phyloP scores from a whole-genome alignment of 371 early-diverging fungal genomes.

The Capillidium heterosporum region DNA sequence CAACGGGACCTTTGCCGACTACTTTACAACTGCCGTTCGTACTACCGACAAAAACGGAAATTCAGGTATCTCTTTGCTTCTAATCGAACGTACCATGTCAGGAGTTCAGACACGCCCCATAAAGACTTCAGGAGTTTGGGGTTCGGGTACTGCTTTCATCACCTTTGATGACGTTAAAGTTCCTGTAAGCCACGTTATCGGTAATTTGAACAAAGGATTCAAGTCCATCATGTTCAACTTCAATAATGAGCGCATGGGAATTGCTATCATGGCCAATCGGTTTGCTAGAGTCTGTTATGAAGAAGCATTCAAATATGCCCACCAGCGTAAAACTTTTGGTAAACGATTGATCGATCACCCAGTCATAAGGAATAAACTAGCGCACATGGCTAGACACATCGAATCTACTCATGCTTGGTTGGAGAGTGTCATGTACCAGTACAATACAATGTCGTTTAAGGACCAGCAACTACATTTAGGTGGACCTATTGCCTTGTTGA shows the following conservation, averaged over 20 bases:
- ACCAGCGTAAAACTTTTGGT: conserved; percentile 75
- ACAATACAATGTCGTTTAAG: conserved; percentile 38
- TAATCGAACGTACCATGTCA: conserved; percentile 62
- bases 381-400: conserved; percentile 62
- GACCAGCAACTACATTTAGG: conserved; percentile 51
- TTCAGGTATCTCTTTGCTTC: conserved; percentile 55
- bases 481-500: conserved; percentile 73
- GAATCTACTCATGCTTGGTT: conserved; percentile 80
- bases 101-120: conserved; percentile 70
- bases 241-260: conserved; percentile 60
- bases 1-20: conserved; percentile 69
- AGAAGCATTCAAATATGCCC: conserved; percentile 67
- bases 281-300: conserved; percentile 75
- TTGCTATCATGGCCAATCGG: conserved; percentile 63
- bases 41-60: conserved; percentile 69
- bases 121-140: conserved; percentile 60
- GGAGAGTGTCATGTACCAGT: conserved; percentile 49
- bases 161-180: conserved; percentile 77
- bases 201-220: conserved; percentile 76
- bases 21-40: conserved; percentile 39
- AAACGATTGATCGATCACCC: conserved; percentile 52
- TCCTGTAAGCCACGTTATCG: conserved; percentile 62
- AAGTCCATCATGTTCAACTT: conserved; percentile 61
- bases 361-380: conserved; percentile 49
- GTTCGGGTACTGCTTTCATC: conserved; percentile 54